A percentile compares a stretch with the other conserved stretches of the same genome.
Conservation (phyloP, 495 filamentous ascomycete species). For the Opeltia flavorubescens region DNA sequence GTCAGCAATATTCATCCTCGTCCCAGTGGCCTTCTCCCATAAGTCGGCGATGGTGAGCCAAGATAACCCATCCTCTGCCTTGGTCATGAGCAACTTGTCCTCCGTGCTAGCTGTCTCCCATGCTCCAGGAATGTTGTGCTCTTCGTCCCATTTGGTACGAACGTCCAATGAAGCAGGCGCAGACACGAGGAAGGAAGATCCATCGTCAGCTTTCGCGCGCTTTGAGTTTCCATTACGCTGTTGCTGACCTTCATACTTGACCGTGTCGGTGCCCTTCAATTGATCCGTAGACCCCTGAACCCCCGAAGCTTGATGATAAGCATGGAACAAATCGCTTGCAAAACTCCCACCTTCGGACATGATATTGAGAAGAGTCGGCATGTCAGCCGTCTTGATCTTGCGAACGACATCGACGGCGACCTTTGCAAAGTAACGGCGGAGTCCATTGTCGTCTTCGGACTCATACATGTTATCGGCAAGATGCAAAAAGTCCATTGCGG, state of each 20-base stretch:
- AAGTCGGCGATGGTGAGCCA: not conserved
- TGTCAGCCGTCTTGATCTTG: not conserved
- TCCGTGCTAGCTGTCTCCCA: not conserved
- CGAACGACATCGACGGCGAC: not conserved
- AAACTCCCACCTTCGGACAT: not conserved
- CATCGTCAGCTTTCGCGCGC: not conserved
- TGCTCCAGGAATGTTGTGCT: not conserved
- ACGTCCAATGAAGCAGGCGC: not conserved
- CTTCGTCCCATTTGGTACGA: not conserved
- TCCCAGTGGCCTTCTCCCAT: not conserved
- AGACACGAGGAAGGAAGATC: not conserved
- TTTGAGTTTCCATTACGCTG: not conserved
- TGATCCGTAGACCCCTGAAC: not conserved
- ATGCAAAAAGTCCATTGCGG: not conserved
- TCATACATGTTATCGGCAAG: not conserved
- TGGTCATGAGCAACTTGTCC: not conserved
- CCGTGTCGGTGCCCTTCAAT: not conserved
- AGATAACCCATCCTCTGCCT: not conserved
- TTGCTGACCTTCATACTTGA: not conserved
- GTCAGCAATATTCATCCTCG: not conserved
- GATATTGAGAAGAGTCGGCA: not conserved
- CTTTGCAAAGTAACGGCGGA: not conserved
- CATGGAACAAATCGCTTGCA: not conserved
- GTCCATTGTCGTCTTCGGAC: not conserved
- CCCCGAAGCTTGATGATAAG: not conserved